phyloP scores from a whole-genome alignment of 2,329 filamentous ascomycete genomes.

The Emericellopsis cladophorae region DNA sequence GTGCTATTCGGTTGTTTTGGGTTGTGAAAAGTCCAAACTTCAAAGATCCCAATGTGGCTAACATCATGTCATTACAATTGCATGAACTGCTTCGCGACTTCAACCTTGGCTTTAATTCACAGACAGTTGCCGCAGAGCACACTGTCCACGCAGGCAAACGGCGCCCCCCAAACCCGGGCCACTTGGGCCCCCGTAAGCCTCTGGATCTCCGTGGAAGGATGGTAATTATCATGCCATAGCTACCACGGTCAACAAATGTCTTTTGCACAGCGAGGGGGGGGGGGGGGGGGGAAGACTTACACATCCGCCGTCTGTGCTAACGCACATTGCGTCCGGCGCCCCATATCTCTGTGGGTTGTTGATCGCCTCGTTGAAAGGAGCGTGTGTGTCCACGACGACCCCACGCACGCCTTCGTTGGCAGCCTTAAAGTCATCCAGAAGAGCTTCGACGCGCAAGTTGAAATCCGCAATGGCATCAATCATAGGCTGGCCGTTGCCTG shows the following conservation, averaged over 20 bases:
- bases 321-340: slow-evolving; percentile 26
- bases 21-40: no score
- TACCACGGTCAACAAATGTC: not conserved
- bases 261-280: not conserved
- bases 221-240: slow-evolving; percentile 31
- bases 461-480: slow-evolving; percentile 21
- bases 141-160: slow-evolving; percentile 1
- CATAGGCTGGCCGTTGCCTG: slow-evolving; percentile 13
- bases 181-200: slow-evolving; percentile 24
- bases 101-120: no score
- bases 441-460: slow-evolving; percentile 18
- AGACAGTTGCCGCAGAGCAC: not conserved
- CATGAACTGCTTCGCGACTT: no score
- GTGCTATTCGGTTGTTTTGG: no score
- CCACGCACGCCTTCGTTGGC: slow-evolving; percentile 18
- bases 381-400: slow-evolving; percentile 24
- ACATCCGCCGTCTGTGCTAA: slow-evolving; percentile 26
- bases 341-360: slow-evolving; percentile 26
- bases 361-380: slow-evolving; percentile 27
- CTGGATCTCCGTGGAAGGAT: slow-evolving; percentile 26
- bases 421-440: slow-evolving; percentile 17
- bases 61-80: no score
- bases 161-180: slow-evolving; percentile 7
- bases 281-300: slow-evolving; percentile 7
- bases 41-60: no score